Evolutionary conservation across 2,329 filamentous ascomycete genomes (phyloP).

Genomic region (Phoma sp.): DNA sequence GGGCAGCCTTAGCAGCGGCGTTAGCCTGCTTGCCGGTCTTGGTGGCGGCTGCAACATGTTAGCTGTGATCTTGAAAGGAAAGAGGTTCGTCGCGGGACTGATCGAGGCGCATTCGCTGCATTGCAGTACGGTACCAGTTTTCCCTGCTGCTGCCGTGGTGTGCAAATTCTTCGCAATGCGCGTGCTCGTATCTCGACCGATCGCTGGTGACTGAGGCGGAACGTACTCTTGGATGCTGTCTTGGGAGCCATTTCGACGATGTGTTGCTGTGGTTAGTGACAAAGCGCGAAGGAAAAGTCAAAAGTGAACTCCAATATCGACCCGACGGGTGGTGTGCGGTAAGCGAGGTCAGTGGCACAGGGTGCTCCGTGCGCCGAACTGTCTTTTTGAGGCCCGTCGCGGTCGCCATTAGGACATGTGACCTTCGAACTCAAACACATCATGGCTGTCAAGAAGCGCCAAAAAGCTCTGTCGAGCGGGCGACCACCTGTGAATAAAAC

Average conservation of each 20-base stretch:
- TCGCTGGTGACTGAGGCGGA: slow-evolving; percentile 14
- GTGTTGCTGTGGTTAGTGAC: slow-evolving; percentile 43
- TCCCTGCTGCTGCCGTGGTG: slow-evolving; percentile 12
- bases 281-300: slow-evolving; percentile 34
- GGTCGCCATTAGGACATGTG: slow-evolving; percentile 10
- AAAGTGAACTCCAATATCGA: slow-evolving; percentile 22
- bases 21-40: slow-evolving; percentile 81
- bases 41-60: slow-evolving; percentile 53
- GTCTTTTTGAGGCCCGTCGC: neutral
- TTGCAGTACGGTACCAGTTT: slow-evolving; percentile 21
- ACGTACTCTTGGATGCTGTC: slow-evolving; percentile 47
- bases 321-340: slow-evolving; percentile 20
- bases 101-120: slow-evolving; percentile 32
- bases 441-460: slow-evolving; percentile 45
- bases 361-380: neutral
- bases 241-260: slow-evolving; percentile 51
- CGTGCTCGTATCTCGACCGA: slow-evolving; percentile 17
- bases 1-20: slow-evolving; percentile 92
- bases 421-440: neutral
- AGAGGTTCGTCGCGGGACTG: slow-evolving; percentile 8
- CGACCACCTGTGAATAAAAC: slow-evolving; percentile 40
- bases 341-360: slow-evolving; percentile 17
- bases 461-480: slow-evolving; percentile 43
- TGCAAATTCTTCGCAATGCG: slow-evolving; percentile 15
- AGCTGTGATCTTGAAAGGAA: slow-evolving; percentile 25